Evolutionary conservation across 1,284 basidiomycete genomes (phyloP), one percentile per base, ranked within the genome.

Genomic region (Melanopsichium pennsylvanicum): DNA sequence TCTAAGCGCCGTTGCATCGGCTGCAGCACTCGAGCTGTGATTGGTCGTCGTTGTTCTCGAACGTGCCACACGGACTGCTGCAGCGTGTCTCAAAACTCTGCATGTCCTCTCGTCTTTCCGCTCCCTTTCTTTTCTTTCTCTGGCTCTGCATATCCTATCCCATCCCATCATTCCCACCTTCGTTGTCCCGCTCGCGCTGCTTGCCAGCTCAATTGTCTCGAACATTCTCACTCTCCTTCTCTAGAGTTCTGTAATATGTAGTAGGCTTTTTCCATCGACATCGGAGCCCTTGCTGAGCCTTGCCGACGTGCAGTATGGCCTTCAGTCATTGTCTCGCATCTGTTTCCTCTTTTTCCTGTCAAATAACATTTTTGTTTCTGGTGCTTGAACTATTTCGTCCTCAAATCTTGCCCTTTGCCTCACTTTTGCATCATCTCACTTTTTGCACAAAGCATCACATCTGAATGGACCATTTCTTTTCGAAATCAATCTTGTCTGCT

Each of bases 391-490:
- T 32, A 27, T 34, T 39, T 31, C 26, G 22, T 23, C 8, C 21
- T 48, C n/a, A 35, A 29, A 29, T 29, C 36, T 19, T 45, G 18
- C 22, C 35, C 33, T 19, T 31, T 33, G 22, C 49, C 37, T 44
- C 45, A 49, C 47, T 47, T 56, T 56, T 56, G 60, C 60, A 55
- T 55, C 43, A 56, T 50, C 47, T 37, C 27, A 12, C 21, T 27
- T 25, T 49, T 61, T 57, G 60, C 60, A 63, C 60, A 56, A 62
- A 57, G 60, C 60, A 63, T 63, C 60, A n/a, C n/a, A 63, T 47
- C 29, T 46, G 61, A 64, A 64, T 59, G 61, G 55, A 64, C 61
- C 46, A 50, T 64, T 27, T 46, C 33, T 52, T 21, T 25, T 23
- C 40, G 26, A 5, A 12, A 33, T 19, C 4, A 18, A 5, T 23